A percentile compares a stretch with the other conserved stretches of the same genome.
Conservation (phyloP, 1,139 yeast genomes). For the Saccharomyces hybrid region DNA sequence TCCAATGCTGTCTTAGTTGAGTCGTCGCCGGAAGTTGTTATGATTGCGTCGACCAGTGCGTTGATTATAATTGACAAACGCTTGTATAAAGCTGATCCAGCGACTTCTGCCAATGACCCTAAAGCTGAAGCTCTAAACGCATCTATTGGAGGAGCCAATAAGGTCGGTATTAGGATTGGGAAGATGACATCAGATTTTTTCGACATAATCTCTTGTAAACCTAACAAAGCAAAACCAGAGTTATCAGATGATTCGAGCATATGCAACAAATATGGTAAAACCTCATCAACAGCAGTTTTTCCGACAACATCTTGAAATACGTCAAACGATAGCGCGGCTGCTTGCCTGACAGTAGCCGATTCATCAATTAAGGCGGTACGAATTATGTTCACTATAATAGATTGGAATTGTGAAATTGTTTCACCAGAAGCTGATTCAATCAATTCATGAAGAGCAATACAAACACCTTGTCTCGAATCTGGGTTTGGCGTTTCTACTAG, state of each 20-base stretch:
- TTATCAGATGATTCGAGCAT: conserved; percentile 56
- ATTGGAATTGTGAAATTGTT: conserved; percentile 58
- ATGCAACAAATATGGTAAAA: conserved; percentile 73
- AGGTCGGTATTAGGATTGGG: conserved; percentile 86
- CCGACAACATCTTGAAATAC: conserved; percentile 77
- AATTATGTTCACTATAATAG: conserved; percentile 62
- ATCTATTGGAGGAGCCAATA: conserved; percentile 75
- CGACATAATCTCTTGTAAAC: conserved; percentile 87
- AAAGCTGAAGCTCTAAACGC: conserved; percentile 78
- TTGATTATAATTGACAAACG: conserved; percentile 66
- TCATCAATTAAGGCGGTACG: conserved; percentile 74
- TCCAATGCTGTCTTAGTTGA: conserved; percentile 39
- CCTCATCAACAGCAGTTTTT: conserved; percentile 76
- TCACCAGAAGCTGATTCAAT: conserved; percentile 65
- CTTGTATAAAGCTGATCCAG: conserved; percentile 74
- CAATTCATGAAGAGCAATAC: conserved; percentile 85
- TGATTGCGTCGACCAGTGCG: conserved; percentile 58
- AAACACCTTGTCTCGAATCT: conserved; percentile 90
- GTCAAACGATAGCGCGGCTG: conserved; percentile 90
- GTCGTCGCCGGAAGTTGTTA: conserved; percentile 34
- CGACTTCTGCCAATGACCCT: conserved; percentile 83
- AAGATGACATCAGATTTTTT: conserved; percentile 83
- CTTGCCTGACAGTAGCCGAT: conserved; percentile 67
- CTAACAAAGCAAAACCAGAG: conserved; percentile 74
- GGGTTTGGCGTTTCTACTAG: conserved; percentile 52